These are phyloP conservation scores for Nitzschia inconspicua DNA, from an alignment of 108 stramenopile species.

Conservation along the genomic window DNA sequence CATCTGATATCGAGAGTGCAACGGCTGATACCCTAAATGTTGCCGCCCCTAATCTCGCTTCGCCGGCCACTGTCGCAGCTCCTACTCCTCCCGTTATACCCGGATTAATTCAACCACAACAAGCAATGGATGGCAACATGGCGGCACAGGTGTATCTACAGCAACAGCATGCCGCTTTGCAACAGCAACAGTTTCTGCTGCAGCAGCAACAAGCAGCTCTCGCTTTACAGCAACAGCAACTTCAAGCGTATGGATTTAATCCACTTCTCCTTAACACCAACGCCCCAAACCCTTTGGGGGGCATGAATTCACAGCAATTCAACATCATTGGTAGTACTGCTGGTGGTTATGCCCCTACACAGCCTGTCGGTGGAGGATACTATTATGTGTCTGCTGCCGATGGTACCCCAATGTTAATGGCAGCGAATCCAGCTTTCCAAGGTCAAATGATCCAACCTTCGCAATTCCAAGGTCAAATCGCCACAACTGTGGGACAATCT, in stretches of 20 bases:
- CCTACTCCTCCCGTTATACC: not conserved
- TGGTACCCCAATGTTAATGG: conserved; percentile 11
- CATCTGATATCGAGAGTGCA: not conserved
- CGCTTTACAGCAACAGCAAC: conserved; percentile 24
- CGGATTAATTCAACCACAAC: not conserved
- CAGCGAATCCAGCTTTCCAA: not conserved
- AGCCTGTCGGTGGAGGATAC: conserved; percentile 14
- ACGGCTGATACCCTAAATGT: not conserved
- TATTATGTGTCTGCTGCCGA: conserved; percentile 11
- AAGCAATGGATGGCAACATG: not conserved
- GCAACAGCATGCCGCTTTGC: conserved; percentile 20
- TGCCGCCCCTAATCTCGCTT: not conserved
- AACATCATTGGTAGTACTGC: not conserved
- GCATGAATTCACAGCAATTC: conserved; percentile 1
- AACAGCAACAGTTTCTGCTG: conserved; percentile 27
- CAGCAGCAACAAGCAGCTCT: conserved; percentile 25
- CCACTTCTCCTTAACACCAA: not conserved
- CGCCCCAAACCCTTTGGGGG: not conserved
- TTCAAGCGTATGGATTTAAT: conserved; percentile 10
- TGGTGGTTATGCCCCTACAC: too few species aligned
- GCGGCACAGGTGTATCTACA: conserved; percentile 5
- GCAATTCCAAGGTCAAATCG: too few species aligned
- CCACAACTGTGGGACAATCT: too few species aligned
- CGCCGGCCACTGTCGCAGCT: not conserved
- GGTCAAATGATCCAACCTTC: too few species aligned